phyloP scores from a whole-genome alignment of 2,329 filamentous ascomycete genomes.

The Colletotrichum sp. region DNA sequence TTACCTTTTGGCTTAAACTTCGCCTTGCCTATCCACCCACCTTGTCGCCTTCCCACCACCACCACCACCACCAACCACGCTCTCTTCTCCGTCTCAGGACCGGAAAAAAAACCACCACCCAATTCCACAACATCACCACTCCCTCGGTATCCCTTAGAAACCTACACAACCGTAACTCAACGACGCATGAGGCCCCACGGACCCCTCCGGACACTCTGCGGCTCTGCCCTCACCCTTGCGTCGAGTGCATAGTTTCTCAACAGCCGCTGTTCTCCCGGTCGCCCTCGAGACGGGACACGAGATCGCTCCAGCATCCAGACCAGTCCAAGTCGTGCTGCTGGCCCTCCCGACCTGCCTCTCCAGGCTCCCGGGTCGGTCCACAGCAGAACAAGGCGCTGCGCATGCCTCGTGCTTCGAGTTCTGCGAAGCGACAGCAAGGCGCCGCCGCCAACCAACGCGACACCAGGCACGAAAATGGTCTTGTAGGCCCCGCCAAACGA shows the following conservation, averaged over 20 bases:
- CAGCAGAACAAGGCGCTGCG: constrained; percentile 42
- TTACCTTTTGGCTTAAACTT: neutral
- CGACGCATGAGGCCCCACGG: constrained; percentile 17
- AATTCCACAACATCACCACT: neutral
- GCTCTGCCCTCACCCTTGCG: constrained; percentile 11
- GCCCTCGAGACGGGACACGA: constrained; percentile 13
- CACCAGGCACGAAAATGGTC: constrained; percentile 84
- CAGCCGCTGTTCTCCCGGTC: constrained; percentile 22
- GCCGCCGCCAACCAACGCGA: constrained; percentile 68
- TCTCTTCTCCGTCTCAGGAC: neutral
- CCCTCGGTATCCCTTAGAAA: neutral
- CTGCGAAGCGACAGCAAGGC: constrained; percentile 67
- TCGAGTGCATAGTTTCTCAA: constrained; percentile 13
- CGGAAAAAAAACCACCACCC: constrained; percentile 10
- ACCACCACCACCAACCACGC: neutral
- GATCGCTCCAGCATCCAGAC: constrained; percentile 15
- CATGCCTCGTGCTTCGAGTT: constrained; percentile 67
- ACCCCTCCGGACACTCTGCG: neutral
- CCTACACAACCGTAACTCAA: neutral
- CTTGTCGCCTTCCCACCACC: neutral
- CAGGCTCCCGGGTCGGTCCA: constrained; percentile 39
- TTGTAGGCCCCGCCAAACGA: constrained; percentile 65
- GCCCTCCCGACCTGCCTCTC: constrained; percentile 33
- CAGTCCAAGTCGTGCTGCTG: constrained; percentile 33
- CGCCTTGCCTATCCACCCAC: neutral